Evolutionary conservation across 495 filamentous ascomycete species (phyloP).

Genomic region (Aspergillus ostianus): DNA sequence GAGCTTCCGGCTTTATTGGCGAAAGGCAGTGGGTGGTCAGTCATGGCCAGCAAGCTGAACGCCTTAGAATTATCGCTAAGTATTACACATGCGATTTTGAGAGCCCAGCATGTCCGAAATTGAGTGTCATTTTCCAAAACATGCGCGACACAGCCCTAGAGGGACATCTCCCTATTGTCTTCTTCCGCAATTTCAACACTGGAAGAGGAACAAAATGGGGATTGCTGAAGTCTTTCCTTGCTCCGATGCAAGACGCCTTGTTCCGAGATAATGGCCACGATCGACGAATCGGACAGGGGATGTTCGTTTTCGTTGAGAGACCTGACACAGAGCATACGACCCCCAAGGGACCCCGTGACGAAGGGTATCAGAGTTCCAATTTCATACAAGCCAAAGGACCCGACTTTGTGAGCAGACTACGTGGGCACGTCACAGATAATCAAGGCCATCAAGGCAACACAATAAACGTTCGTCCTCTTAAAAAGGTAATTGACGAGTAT

Average conservation of each 20-base stretch:
- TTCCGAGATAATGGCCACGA: constrained; percentile 5
- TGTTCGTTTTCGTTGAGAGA: constrained; percentile 5
- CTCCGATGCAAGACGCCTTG: constrained; percentile 5
- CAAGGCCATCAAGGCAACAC: too few relatives aligned
- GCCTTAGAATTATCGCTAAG: not conserved
- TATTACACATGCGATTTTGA: not conserved
- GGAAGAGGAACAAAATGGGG: not conserved
- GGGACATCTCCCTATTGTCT: constrained; percentile 1
- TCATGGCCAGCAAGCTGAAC: too few relatives aligned
- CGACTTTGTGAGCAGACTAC: constrained; percentile 7
- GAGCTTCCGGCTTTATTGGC: too few relatives aligned
- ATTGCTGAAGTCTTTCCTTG: constrained; percentile 2
- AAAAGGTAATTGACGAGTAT: constrained; percentile 4
- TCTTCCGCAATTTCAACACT: not conserved
- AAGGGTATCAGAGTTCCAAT: too few relatives aligned
- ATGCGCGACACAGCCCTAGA: constrained; percentile 2
- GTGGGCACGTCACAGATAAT: not conserved
- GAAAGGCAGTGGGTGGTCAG: too few relatives aligned
- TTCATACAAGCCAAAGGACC: constrained; percentile 7
- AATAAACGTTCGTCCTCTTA: not conserved
- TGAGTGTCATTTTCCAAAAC: too few relatives aligned
- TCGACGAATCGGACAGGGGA: not conserved
- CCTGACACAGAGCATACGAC: too few relatives aligned
- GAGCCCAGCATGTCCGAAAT: not conserved
- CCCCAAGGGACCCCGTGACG: too few relatives aligned